A percentile compares a stretch with the other conserved stretches of the same genome.
These are phyloP conservation scores for Yarrowia sp. DNA, from an alignment of 805 yeast species.

Conservation along the genomic window DNA sequence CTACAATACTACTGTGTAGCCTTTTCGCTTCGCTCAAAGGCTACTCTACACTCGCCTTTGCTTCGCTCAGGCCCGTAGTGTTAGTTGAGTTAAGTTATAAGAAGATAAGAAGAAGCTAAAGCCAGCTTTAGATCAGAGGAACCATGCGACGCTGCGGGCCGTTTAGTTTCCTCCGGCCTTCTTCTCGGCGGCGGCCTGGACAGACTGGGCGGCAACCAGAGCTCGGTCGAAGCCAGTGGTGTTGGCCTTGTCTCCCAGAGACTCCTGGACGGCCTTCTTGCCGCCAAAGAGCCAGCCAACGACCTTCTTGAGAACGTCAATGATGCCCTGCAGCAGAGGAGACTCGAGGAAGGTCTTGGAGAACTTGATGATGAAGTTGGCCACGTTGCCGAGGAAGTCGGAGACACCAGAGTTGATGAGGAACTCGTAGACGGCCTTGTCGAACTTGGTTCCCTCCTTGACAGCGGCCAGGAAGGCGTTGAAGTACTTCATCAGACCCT, in stretches of 20 bases:
- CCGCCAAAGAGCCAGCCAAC: background rate
- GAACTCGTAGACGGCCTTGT: conserved; percentile 23
- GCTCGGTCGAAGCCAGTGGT: conserved; percentile 16
- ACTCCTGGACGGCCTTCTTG: conserved; percentile 9
- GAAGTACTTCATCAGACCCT: conserved; percentile 20
- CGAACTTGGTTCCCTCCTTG: conserved; percentile 22
- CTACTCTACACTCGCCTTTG: too few relatives aligned
- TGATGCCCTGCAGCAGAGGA: conserved; percentile 11
- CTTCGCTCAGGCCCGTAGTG: background rate
- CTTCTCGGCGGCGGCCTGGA: conserved; percentile 19
- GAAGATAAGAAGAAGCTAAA: background rate
- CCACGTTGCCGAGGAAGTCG: conserved; percentile 8
- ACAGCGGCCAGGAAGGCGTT: conserved; percentile 24
- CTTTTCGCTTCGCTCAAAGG: too few relatives aligned
- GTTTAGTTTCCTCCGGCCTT: background rate
- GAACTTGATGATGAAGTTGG: conserved; percentile 3
- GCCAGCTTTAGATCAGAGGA: background rate
- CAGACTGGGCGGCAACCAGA: conserved; percentile 5
- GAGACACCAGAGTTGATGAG: conserved; percentile 20
- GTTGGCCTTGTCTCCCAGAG: conserved; percentile 4
- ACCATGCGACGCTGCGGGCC: conserved; percentile 1
- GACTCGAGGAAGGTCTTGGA: conserved; percentile 17
- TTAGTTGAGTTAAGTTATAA: background rate
- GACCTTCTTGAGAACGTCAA: conserved; percentile 1
- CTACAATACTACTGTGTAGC: too few relatives aligned